phyloP scores from a whole-genome alignment of 371 early-diverging fungal species.

The Rhizomucor pusillus region DNA sequence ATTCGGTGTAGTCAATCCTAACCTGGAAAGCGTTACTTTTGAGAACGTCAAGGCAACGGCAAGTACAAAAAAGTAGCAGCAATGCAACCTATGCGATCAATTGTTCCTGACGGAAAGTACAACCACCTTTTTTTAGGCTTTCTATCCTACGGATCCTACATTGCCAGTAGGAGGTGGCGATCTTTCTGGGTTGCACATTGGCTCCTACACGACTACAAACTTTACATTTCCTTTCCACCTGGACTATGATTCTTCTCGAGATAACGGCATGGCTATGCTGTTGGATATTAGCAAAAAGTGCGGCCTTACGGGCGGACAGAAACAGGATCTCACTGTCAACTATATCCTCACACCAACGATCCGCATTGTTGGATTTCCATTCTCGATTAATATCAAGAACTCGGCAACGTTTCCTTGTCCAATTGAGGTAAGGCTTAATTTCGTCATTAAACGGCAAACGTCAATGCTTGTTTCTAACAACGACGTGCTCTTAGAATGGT shows the following conservation, averaged over 20 bases:
- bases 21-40: conserved; percentile 31
- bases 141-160: conserved; percentile 28
- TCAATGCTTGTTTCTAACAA: too few relatives aligned
- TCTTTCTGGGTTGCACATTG: conserved; percentile 24
- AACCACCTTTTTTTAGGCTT: conserved; percentile 29
- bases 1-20: conserved; percentile 33
- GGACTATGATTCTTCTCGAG: conserved; percentile 23
- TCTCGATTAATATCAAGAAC: conserved; percentile 13
- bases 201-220: conserved; percentile 22
- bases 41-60: conserved; percentile 32
- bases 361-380: conserved; percentile 16
- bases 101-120: neutral
- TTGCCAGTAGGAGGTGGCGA: conserved; percentile 39
- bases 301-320: conserved; percentile 24
- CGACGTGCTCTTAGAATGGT: too few relatives aligned
- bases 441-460: too few relatives aligned
- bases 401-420: conserved; percentile 20
- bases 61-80: conserved; percentile 6
- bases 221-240: conserved; percentile 38
- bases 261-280: conserved; percentile 27
- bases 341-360: conserved; percentile 19
- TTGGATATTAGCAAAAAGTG: conserved; percentile 35
- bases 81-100: neutral
- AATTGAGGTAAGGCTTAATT: conserved; percentile 10
- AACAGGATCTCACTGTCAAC: conserved; percentile 17